These are phyloP conservation scores for Pulveroboletus sp. DNA, from an alignment of 768 basidiomycete genomes.

Conservation along the genomic window DNA sequence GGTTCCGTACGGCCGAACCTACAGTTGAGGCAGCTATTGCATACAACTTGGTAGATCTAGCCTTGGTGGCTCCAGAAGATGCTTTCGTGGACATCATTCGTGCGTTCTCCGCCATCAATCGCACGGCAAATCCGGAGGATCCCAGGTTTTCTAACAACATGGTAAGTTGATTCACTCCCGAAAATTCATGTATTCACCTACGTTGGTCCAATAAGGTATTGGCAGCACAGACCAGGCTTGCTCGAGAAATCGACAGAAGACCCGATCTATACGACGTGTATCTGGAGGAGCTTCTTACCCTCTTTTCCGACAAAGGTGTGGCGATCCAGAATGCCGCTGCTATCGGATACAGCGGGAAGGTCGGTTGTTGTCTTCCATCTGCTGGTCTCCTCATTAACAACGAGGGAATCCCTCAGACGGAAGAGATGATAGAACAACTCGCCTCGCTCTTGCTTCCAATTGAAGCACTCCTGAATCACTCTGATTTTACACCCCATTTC, in stretches of 20 bases:
- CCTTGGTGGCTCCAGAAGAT: constrained; percentile 69
- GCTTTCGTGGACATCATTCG: constrained; percentile 83
- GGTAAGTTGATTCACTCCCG: constrained; percentile 40
- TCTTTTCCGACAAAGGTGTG: constrained; percentile 90
- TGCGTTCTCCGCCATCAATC: constrained; percentile 81
- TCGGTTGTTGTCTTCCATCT: constrained; percentile 26
- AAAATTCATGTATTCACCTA: not conserved
- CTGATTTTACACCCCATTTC: constrained; percentile 60
- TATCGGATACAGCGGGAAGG: constrained; percentile 65
- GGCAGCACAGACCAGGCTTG: constrained; percentile 87
- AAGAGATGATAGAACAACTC: constrained; percentile 84
- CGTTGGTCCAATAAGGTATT: constrained; percentile 52
- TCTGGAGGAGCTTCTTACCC: constrained; percentile 76
- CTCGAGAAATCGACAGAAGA: constrained; percentile 70
- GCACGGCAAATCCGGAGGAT: constrained; percentile 85
- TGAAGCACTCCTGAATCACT: constrained; percentile 77
- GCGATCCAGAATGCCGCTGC: constrained; percentile 82
- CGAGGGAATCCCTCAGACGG: constrained; percentile 44
- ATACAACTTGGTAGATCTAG: constrained; percentile 88
- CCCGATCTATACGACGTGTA: constrained; percentile 80
- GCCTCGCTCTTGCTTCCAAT: constrained; percentile 88
- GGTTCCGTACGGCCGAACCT: constrained; percentile 80
- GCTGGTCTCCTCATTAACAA: constrained; percentile 5
- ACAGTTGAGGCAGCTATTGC: constrained; percentile 90
- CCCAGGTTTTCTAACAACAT: constrained; percentile 88